phyloP scores from a whole-genome alignment of 768 basidiomycete genomes.

The Rubroboletus pulcherrimus region DNA sequence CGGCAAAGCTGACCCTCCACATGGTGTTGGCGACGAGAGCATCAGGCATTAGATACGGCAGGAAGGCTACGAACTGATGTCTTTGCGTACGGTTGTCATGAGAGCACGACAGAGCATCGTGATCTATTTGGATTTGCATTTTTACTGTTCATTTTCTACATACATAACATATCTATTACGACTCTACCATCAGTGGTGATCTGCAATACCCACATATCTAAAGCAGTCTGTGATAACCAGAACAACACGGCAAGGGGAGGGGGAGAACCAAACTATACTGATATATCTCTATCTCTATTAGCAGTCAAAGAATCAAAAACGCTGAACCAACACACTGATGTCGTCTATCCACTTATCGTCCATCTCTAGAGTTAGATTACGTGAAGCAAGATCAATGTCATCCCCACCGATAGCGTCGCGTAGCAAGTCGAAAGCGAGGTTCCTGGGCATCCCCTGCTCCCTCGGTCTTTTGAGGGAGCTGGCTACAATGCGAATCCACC shows the following conservation, averaged over 20 bases:
- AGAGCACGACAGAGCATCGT: not conserved
- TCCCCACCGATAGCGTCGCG: slow-evolving; percentile 43
- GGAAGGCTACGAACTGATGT: not conserved
- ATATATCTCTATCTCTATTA: slow-evolving; percentile 1
- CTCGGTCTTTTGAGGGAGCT: slow-evolving; percentile 20
- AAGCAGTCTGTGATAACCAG: not conserved
- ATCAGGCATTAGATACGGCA: slow-evolving; percentile 16
- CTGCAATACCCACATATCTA: slow-evolving; percentile 12
- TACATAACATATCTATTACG: slow-evolving; percentile 12
- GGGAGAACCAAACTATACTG: not conserved
- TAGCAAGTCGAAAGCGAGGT: slow-evolving; percentile 40
- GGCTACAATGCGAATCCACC: slow-evolving; percentile 36
- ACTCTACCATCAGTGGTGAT: slow-evolving; percentile 3
- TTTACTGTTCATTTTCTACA: slow-evolving; percentile 8
- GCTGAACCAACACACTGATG: slow-evolving; percentile 44
- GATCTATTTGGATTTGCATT: slow-evolving; percentile 3
- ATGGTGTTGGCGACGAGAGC: slow-evolving; percentile 17
- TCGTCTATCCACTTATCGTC: slow-evolving; percentile 51
- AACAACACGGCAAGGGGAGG: not conserved
- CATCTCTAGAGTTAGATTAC: slow-evolving; percentile 47
- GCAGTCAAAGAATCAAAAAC: slow-evolving; percentile 22
- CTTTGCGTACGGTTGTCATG: not conserved
- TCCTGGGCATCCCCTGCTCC: slow-evolving; percentile 17
- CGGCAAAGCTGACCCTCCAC: slow-evolving; percentile 16
- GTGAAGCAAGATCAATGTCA: slow-evolving; percentile 37